Evolutionary conservation across 2,329 filamentous ascomycete genomes (phyloP).

Genomic region (Plectosphaerella cucumerina): DNA sequence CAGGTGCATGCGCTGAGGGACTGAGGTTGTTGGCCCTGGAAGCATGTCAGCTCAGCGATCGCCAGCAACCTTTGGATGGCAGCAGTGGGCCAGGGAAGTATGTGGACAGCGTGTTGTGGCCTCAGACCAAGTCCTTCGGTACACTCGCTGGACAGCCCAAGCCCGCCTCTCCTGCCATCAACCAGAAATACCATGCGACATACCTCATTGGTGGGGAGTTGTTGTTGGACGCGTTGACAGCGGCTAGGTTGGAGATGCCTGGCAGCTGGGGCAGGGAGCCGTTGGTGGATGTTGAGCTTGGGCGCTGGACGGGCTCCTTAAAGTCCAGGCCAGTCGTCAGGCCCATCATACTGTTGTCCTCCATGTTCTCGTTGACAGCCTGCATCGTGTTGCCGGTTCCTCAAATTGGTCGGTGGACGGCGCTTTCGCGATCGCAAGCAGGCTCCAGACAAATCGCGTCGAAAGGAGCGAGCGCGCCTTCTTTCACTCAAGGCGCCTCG

Average conservation of each 20-base stretch:
- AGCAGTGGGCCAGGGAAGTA: background rate
- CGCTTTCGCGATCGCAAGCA: no score
- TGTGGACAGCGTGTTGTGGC: no score
- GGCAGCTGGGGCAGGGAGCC: conserved; percentile 41
- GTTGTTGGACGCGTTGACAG: conserved; percentile 31
- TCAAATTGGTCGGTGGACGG: no score
- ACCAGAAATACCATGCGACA: conserved; percentile 15
- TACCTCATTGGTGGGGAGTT: conserved; percentile 44
- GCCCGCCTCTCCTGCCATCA: no score
- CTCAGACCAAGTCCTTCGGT: no score
- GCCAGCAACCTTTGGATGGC: no score
- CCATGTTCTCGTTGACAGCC: conserved; percentile 28
- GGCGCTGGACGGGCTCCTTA: conserved; percentile 45
- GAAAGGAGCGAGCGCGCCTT: no score
- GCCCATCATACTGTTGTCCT: conserved; percentile 37
- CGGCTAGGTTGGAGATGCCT: conserved; percentile 39
- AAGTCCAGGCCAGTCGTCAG: conserved; percentile 20
- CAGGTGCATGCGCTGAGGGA: background rate
- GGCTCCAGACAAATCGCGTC: no score
- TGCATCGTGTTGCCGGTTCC: background rate
- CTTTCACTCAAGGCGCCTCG: no score
- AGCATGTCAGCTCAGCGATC: background rate
- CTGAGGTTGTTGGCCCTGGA: background rate
- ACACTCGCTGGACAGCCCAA: no score
- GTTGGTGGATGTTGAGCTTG: conserved; percentile 44